Percentiles rank a stretch among this genome's conserved stretches.
Evolutionary conservation across 1,139 yeast species (phyloP).

Genomic region (Tardiomyces depauwii): DNA sequence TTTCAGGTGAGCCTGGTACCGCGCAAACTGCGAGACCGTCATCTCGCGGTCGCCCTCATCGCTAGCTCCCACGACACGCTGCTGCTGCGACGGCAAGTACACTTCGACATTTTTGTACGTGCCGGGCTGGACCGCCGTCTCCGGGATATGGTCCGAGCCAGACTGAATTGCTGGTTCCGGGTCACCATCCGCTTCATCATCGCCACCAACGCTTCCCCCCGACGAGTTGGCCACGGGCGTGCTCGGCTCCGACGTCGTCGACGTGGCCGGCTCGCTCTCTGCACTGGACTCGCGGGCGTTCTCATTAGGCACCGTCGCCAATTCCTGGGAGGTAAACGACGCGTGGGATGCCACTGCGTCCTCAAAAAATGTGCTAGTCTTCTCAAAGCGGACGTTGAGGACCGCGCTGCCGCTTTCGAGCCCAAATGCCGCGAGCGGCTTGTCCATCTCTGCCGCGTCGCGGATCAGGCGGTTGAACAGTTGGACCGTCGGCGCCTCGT

Average conservation of each 20-base stretch:
- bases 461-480: slow-evolving; percentile 13
- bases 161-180: too few relatives aligned
- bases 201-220: too few relatives aligned
- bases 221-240: too few relatives aligned
- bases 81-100: background rate
- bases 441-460: slow-evolving; percentile 13
- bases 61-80: slow-evolving; percentile 5
- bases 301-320: background rate
- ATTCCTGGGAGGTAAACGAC: slow-evolving; percentile 4
- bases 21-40: slow-evolving; percentile 13
- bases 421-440: slow-evolving; percentile 15
- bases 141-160: too few relatives aligned
- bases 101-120: background rate
- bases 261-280: too few relatives aligned
- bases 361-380: slow-evolving; percentile 11
- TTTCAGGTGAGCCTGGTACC: slow-evolving; percentile 16
- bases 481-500: slow-evolving; percentile 18
- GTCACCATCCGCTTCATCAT: too few relatives aligned
- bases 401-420: slow-evolving; percentile 16
- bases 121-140: background rate
- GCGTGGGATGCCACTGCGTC: slow-evolving; percentile 12
- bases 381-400: slow-evolving; percentile 17
- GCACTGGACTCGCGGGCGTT: too few relatives aligned
- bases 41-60: slow-evolving; percentile 10
- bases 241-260: too few relatives aligned